These are phyloP conservation scores for Xanthoparmelia taractica DNA, from an alignment of 495 filamentous ascomycete species.

Conservation along the genomic window DNA sequence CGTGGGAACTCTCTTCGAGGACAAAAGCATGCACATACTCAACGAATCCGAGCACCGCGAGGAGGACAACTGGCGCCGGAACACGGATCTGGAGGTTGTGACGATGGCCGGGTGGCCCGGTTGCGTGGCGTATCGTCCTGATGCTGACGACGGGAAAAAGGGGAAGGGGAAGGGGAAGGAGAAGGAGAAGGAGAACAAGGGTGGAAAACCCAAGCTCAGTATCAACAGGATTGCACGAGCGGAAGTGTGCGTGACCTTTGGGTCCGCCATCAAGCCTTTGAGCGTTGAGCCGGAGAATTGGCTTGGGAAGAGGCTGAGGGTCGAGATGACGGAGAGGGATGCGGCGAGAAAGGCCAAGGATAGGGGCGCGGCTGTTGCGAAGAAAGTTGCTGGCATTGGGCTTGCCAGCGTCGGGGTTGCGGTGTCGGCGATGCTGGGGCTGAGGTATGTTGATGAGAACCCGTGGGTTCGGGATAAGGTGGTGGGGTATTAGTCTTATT, in stretches of 20 bases:
- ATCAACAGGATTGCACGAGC: neutral
- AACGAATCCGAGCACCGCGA: neutral
- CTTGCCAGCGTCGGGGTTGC: neutral
- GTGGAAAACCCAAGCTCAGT: neutral
- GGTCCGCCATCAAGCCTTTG: neutral
- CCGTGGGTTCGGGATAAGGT: neutral
- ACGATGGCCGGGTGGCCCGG: slow-evolving; percentile 12
- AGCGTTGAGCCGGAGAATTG: neutral
- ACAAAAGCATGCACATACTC: neutral
- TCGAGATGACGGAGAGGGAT: slow-evolving; percentile 5
- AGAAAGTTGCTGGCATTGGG: neutral
- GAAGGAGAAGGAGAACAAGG: neutral
- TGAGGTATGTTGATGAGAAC: neutral
- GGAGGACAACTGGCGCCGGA: neutral
- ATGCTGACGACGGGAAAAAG: neutral
- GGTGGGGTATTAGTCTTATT: neutral
- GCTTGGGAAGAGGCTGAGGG: neutral
- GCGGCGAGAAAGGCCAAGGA: neutral
- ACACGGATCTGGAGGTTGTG: slow-evolving; percentile 1
- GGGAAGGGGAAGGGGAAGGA: neutral
- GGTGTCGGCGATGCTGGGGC: neutral
- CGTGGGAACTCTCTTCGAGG: neutral
- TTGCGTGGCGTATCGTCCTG: neutral
- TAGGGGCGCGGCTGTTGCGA: neutral
- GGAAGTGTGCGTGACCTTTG: slow-evolving; percentile 2